These are phyloP conservation scores for Pichia sp. DNA, from an alignment of 1,139 yeast species.

Conservation along the genomic window DNA sequence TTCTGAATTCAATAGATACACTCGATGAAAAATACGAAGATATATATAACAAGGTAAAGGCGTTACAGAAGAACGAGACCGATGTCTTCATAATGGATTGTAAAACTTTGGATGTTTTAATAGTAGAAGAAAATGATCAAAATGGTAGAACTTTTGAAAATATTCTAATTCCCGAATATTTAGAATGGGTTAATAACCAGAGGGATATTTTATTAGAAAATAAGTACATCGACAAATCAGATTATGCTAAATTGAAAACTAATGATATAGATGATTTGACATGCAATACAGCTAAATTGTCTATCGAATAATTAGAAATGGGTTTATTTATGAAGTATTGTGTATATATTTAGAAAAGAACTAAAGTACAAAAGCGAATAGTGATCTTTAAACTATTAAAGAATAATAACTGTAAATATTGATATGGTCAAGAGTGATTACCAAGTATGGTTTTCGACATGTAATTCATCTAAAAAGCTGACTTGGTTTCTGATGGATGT, in stretches of 20 bases:
- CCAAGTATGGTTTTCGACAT: slow-evolving; percentile 11
- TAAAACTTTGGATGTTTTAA: neutral
- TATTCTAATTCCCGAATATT: slow-evolving; percentile 9
- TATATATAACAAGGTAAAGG: slow-evolving; percentile 5
- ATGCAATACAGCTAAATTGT: too few relatives aligned
- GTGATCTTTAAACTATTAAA: too few relatives aligned
- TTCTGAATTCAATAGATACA: slow-evolving; percentile 4
- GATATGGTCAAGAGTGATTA: too few relatives aligned
- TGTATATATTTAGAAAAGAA: too few relatives aligned
- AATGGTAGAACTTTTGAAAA: neutral
- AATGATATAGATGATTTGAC: too few relatives aligned
- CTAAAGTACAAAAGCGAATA: too few relatives aligned
- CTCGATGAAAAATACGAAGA: neutral
- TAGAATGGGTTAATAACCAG: slow-evolving; percentile 1
- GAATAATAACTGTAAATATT: too few relatives aligned
- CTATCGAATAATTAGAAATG: too few relatives aligned
- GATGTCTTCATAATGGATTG: slow-evolving; percentile 7
- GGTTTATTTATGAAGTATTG: too few relatives aligned
- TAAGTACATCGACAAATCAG: neutral
- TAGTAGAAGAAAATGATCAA: too few relatives aligned
- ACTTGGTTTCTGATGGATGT: slow-evolving; percentile 35
- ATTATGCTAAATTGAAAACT: too few relatives aligned
- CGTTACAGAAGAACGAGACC: slow-evolving; percentile 1
- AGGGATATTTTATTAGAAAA: neutral
- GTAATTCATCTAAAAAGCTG: slow-evolving; percentile 2